These are phyloP conservation scores for Apostasia ramifera DNA, from an alignment of 106 monocot genomes.

Conservation along the genomic window DNA sequence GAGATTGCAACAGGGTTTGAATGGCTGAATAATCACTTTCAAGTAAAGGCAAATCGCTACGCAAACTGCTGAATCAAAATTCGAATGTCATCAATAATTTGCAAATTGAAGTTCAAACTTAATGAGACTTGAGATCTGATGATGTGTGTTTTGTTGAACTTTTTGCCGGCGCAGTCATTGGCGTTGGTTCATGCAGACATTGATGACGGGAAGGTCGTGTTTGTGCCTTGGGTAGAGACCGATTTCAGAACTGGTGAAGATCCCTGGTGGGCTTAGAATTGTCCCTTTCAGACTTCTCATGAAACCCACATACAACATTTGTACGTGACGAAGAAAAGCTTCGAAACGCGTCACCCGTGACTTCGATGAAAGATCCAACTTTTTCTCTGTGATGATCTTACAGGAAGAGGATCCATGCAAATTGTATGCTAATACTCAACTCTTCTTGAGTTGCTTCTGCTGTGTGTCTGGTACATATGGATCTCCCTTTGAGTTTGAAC, in stretches of 20 bases:
- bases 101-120: too few relatives aligned
- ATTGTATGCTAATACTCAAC: not conserved
- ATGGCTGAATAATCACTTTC: too few relatives aligned
- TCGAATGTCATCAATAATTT: too few relatives aligned
- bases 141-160: not conserved
- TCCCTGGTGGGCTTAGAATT: slow-evolving; percentile 78
- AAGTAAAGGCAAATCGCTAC: too few relatives aligned
- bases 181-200: slow-evolving; percentile 89
- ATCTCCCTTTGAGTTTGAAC: too few relatives aligned
- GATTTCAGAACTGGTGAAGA: slow-evolving; percentile 91
- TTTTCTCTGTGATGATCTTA: not conserved
- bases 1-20: too few relatives aligned
- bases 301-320: not conserved
- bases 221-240: slow-evolving; percentile 92
- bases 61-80: too few relatives aligned
- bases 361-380: not conserved
- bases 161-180: slow-evolving; percentile 53
- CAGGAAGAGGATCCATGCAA: not conserved
- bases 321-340: not conserved
- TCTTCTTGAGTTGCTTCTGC: not conserved
- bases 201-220: slow-evolving; percentile 80
- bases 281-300: not conserved
- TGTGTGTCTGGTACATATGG: not conserved
- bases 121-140: too few relatives aligned
- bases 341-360: not conserved